Evolutionary conservation across 306 rosid genomes (phyloP).

Genomic region (Vigna angularis): DNA sequence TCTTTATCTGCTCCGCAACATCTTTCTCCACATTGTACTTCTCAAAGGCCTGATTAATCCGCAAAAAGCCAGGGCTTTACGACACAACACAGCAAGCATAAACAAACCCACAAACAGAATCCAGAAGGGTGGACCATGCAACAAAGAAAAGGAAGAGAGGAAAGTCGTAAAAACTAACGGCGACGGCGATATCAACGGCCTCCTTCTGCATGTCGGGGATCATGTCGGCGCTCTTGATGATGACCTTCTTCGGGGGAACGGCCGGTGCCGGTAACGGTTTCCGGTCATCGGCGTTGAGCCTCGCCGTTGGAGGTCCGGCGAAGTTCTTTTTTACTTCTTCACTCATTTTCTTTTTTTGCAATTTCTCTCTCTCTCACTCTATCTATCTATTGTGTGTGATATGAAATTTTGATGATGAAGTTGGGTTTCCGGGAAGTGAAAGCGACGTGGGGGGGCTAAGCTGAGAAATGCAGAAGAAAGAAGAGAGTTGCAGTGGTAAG

Average conservation of each 20-base stretch:
- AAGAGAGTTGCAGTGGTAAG: not conserved
- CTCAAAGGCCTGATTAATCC: constrained; percentile 74
- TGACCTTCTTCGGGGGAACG: constrained; percentile 56
- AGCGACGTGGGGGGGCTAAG: constrained; percentile 6
- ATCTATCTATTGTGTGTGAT: not conserved
- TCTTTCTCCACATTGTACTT: constrained; percentile 76
- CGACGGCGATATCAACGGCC: constrained; percentile 84
- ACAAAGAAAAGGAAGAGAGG: too few relatives aligned
- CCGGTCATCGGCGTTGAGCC: constrained; percentile 60
- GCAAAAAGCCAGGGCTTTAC: constrained; percentile 26
- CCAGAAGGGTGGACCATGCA: not conserved
- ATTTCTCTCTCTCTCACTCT: not conserved
- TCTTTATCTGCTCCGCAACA: constrained; percentile 88
- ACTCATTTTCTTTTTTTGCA: constrained; percentile 48
- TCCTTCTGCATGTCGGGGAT: constrained; percentile 79
- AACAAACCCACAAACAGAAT: constrained; percentile 43
- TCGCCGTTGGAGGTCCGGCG: constrained; percentile 56
- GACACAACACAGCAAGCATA: not conserved
- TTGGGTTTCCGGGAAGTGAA: not conserved
- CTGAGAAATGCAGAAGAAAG: constrained; percentile 1
- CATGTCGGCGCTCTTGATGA: constrained; percentile 93
- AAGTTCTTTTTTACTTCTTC: constrained; percentile 66
- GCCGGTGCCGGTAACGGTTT: constrained; percentile 41
- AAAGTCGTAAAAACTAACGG: constrained; percentile 56
- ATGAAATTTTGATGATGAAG: not conserved